A percentile compares a stretch with the other conserved stretches of the same genome.
These are phyloP conservation scores for Clitoria ternatea DNA, from an alignment of 306 rosid species.

Conservation along the genomic window DNA sequence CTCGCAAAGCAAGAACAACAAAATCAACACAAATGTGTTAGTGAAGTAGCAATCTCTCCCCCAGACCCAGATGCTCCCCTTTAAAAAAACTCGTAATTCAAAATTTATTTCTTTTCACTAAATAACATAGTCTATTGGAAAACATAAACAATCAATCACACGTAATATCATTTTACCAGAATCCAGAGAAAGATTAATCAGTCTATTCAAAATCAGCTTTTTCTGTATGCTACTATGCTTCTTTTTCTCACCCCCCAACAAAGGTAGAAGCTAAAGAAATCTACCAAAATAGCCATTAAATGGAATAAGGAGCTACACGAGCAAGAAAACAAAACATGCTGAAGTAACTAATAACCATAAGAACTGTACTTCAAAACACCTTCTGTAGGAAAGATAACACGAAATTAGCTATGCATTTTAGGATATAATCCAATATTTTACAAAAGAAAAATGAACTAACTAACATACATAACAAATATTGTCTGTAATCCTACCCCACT, in stretches of 20 bases:
- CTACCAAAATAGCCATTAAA: neutral
- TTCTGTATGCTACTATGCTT: neutral
- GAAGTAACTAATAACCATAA: conserved; percentile 1
- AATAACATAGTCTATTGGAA: neutral
- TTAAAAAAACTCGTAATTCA: neutral
- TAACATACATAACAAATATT: conserved; percentile 43
- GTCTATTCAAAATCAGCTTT: neutral
- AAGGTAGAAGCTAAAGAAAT: conserved; percentile 1
- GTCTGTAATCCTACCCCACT: conserved; percentile 51
- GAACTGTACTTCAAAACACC: conserved; percentile 19
- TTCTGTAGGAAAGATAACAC: conserved; percentile 30
- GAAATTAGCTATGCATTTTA: conserved; percentile 40
- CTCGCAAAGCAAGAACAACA: neutral
- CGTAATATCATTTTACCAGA: neutral
- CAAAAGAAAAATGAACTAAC: conserved; percentile 42
- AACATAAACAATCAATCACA: conserved; percentile 3
- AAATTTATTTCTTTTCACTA: neutral
- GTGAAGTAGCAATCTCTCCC: neutral
- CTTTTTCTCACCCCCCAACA: conserved; percentile 1
- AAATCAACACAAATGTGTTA: neutral
- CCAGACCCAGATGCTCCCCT: neutral
- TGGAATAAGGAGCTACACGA: neutral
- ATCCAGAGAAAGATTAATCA: neutral
- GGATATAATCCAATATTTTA: conserved; percentile 38
- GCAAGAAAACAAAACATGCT: conserved; percentile 1